These are phyloP conservation scores for Linanthus parryae DNA, from an alignment of 148 eudicot genomes.

Conservation along the genomic window DNA sequence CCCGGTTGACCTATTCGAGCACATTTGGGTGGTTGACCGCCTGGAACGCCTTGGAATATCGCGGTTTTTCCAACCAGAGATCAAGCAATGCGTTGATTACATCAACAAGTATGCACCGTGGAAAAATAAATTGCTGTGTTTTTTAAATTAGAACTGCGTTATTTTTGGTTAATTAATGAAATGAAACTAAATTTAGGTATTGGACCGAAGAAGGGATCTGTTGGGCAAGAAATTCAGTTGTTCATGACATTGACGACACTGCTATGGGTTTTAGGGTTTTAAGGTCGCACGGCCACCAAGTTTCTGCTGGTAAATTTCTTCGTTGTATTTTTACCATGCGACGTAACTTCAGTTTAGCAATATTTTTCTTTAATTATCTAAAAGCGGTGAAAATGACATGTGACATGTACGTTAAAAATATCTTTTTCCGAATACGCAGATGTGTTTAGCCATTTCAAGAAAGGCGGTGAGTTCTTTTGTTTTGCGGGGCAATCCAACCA, in stretches of 20 bases:
- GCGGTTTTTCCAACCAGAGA: constrained; percentile 37
- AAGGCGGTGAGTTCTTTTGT: constrained; percentile 62
- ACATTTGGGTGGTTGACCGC: constrained; percentile 55
- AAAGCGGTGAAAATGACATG: too few species aligned
- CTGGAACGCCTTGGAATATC: constrained; percentile 70
- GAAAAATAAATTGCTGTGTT: not conserved
- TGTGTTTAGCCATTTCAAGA: constrained; percentile 62
- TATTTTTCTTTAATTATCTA: too few species aligned
- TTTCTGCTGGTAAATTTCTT: constrained; percentile 60
- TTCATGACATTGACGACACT: constrained; percentile 80
- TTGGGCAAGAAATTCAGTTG: constrained; percentile 72
- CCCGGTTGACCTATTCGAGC: constrained; percentile 68
- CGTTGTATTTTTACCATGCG: too few species aligned
- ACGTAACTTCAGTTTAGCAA: too few species aligned
- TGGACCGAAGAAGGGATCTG: constrained; percentile 76
- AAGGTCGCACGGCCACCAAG: constrained; percentile 58
- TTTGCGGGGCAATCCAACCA: constrained; percentile 68
- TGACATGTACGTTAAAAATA: too few species aligned
- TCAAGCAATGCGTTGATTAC: constrained; percentile 39
- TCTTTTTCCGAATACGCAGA: constrained; percentile 31
- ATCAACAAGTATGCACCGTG: constrained; percentile 28
- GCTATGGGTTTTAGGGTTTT: constrained; percentile 83
- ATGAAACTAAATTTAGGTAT: constrained; percentile 26
- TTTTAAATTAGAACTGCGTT: not conserved
- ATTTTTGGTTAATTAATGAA: not conserved